Evolutionary conservation across 768 basidiomycete species (phyloP).

Genomic region (Suillus paluster): DNA sequence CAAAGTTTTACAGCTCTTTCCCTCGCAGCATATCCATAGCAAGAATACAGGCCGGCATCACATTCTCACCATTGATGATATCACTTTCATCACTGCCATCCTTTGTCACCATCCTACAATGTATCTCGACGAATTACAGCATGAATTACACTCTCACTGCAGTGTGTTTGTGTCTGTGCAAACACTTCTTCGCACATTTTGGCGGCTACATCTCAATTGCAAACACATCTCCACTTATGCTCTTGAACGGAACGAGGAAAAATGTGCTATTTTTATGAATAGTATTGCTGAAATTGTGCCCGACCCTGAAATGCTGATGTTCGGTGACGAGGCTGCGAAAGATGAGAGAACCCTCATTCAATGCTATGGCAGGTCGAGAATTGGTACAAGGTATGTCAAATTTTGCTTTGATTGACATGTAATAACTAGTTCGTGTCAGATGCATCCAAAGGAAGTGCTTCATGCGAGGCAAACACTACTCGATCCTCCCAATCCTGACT

Average conservation of each 20-base stretch:
- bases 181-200: slow-evolving; percentile 11
- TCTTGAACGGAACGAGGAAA: slow-evolving; percentile 17
- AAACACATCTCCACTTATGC: slow-evolving; percentile 18
- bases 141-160: background rate
- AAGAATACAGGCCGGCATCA: background rate
- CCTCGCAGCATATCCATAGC: background rate
- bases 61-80: background rate
- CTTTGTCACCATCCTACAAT: background rate
- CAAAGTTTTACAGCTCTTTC: slow-evolving; percentile 3
- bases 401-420: too few species aligned
- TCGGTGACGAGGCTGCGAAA: too few species aligned
- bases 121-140: slow-evolving; percentile 18
- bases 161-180: slow-evolving; percentile 2
- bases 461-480: slow-evolving; percentile 13
- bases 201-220: slow-evolving; percentile 9
- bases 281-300: too few species aligned
- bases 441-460: slow-evolving; percentile 14
- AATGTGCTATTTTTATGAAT: slow-evolving; percentile 17
- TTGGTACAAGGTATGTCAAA: too few species aligned
- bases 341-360: too few species aligned
- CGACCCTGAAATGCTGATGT: too few species aligned
- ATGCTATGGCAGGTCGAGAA: too few species aligned
- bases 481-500: slow-evolving; percentile 21
- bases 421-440: slow-evolving; percentile 2
- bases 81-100: background rate